Evolutionary conservation across 495 filamentous ascomycete species (phyloP).

Genomic region (Aspergillus mulundensis): DNA sequence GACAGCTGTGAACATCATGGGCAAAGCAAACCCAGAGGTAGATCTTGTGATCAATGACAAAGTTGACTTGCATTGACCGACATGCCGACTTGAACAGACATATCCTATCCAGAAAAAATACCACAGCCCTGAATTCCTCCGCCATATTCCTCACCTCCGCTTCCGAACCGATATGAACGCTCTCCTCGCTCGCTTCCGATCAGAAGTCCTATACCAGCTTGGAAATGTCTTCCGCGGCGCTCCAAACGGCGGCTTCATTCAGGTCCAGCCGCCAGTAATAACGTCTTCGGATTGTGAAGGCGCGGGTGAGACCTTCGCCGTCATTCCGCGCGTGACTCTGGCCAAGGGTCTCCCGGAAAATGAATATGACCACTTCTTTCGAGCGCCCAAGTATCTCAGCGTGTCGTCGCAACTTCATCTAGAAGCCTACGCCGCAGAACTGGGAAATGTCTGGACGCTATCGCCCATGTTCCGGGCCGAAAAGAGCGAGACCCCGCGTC

Average conservation of each 20-base stretch:
- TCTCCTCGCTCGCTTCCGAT: constrained; percentile 76
- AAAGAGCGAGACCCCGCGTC: constrained; percentile 87
- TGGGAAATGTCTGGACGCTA: constrained; percentile 89
- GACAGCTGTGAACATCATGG: constrained; percentile 62
- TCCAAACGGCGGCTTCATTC: constrained; percentile 61
- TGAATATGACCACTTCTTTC: constrained; percentile 63
- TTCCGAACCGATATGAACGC: constrained; percentile 78
- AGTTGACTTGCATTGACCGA: not conserved
- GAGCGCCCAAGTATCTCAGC: constrained; percentile 87
- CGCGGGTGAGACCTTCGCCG: constrained; percentile 88
- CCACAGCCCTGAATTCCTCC: constrained; percentile 82
- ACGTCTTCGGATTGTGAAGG: constrained; percentile 98
- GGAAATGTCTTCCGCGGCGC: constrained; percentile 65
- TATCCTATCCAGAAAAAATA: constrained; percentile 94
- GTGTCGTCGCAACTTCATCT: constrained; percentile 94
- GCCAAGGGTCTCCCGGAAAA: constrained; percentile 19
- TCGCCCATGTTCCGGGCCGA: constrained; percentile 94
- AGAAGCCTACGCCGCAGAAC: constrained; percentile 83
- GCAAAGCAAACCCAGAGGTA: constrained; percentile 74
- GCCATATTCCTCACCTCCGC: constrained; percentile 85
- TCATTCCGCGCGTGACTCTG: constrained; percentile 45
- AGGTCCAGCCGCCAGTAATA: constrained; percentile 88
- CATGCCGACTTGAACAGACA: constrained; percentile 49
- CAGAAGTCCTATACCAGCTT: constrained; percentile 73
- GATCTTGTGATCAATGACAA: constrained; percentile 14